Evolutionary conservation across 305 asterid species (phyloP).

Genomic region (Solanum hybrid): DNA sequence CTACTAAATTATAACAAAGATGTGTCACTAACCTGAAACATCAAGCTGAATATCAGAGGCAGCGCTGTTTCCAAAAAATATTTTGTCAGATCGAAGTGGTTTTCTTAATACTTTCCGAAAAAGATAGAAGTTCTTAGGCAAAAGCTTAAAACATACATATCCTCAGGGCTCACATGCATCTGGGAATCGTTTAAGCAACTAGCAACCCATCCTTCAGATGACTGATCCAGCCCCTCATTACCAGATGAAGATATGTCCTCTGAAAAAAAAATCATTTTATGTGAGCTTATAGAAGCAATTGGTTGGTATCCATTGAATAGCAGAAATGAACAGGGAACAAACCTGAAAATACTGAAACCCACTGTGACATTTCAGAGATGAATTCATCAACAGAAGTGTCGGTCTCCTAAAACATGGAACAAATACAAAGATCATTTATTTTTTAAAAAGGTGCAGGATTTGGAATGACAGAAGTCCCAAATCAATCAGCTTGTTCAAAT

Average conservation of each 20-base stretch:
- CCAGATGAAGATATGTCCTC: constrained; percentile 38
- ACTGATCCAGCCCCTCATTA: constrained; percentile 49
- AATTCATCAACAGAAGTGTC: constrained; percentile 22
- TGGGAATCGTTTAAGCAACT: constrained; percentile 66
- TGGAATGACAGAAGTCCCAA: not conserved
- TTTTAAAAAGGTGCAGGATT: not conserved
- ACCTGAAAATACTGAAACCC: constrained; percentile 87
- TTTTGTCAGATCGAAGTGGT: constrained; percentile 6
- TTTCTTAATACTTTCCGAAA: not conserved
- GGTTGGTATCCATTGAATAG: not conserved
- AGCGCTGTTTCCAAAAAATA: constrained; percentile 23
- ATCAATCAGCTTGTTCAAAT: not conserved
- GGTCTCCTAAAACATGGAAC: not conserved
- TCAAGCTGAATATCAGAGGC: constrained; percentile 51
- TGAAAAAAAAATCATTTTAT: constrained; percentile 9
- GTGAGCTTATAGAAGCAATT: not conserved
- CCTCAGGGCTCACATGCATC: constrained; percentile 38
- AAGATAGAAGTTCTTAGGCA: not conserved
- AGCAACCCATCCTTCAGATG: constrained; percentile 76
- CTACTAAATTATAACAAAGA: not conserved
- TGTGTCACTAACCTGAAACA: constrained; percentile 31
- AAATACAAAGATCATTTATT: not conserved
- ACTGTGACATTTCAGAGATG: constrained; percentile 54
- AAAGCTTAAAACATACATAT: constrained; percentile 33
- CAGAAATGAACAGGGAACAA: constrained; percentile 2